phyloP scores from a whole-genome alignment of 148 eudicot species.

The Bassia scoparia region DNA sequence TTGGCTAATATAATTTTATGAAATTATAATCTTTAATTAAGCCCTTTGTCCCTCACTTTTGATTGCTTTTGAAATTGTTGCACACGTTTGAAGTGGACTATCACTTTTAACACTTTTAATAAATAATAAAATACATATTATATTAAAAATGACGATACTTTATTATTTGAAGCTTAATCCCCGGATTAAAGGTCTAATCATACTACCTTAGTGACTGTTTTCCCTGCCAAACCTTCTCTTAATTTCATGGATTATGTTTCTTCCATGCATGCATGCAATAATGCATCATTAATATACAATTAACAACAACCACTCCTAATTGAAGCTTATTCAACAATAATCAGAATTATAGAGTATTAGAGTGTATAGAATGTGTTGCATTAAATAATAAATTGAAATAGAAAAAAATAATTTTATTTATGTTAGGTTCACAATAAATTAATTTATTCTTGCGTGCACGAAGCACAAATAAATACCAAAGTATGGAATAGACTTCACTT shows the following conservation, averaged over 20 bases:
- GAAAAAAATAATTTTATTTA: no score
- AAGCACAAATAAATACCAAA: no score
- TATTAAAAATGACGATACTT: background rate
- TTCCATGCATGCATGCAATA: conserved; percentile 11
- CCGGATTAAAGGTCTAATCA: conserved; percentile 34
- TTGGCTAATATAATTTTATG: no score
- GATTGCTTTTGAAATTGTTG: background rate
- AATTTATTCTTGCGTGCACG: no score
- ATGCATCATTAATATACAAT: no score
- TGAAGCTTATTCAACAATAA: no score
- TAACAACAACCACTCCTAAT: no score
- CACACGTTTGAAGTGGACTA: background rate
- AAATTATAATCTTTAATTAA: background rate
- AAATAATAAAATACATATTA: background rate
- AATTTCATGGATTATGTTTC: conserved; percentile 34
- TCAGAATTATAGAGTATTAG: no score
- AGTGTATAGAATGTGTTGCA: no score
- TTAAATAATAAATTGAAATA: no score
- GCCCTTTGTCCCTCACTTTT: conserved; percentile 2
- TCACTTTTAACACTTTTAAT: background rate
- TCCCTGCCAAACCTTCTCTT: conserved; percentile 36
- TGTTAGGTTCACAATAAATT: no score
- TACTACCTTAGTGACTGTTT: conserved; percentile 30
- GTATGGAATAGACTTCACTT: no score
- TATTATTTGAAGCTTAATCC: background rate